phyloP scores from a whole-genome alignment of 345 rosid species.

The Xanthoceras sorbifolium region DNA sequence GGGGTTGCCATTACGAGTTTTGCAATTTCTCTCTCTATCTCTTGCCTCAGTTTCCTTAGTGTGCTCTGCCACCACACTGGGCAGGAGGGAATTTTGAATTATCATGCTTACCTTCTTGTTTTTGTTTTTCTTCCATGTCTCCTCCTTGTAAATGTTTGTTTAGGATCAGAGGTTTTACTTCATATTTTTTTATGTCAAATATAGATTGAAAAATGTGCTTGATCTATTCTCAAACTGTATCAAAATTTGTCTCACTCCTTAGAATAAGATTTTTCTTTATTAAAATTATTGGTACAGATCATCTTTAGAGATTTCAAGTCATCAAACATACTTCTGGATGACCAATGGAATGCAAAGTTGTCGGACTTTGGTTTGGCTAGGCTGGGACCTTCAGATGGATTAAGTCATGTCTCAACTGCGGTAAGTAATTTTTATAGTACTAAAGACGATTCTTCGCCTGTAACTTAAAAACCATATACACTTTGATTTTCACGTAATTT shows the following conservation, averaged over 20 bases:
- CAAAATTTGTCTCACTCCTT: not conserved
- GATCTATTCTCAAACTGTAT: no score
- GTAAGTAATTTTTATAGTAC: constrained; percentile 37
- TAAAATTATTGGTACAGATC: constrained; percentile 47
- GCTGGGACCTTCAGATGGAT: constrained; percentile 87
- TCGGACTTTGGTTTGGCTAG: constrained; percentile 98
- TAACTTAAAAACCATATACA: not conserved
- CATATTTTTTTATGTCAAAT: not conserved
- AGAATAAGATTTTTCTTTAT: not conserved
- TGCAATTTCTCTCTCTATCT: not conserved
- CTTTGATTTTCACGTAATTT: no score
- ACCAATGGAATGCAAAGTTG: constrained; percentile 87
- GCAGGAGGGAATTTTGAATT: not conserved
- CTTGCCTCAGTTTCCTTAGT: no score
- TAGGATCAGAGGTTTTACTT: not conserved
- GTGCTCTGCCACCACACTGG: not conserved
- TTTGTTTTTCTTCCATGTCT: not conserved
- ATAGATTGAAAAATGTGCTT: no score
- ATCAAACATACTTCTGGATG: constrained; percentile 89
- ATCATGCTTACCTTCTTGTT: no score
- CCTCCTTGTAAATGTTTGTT: not conserved
- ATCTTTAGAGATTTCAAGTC: constrained; percentile 97
- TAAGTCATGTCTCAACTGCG: constrained; percentile 89
- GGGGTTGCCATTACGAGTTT: not conserved
- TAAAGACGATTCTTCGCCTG: not conserved